A percentile compares a stretch with the other conserved stretches of the same genome.
phyloP scores from a whole-genome alignment of 306 rosid species.

The Sechiopsis laciniata region DNA sequence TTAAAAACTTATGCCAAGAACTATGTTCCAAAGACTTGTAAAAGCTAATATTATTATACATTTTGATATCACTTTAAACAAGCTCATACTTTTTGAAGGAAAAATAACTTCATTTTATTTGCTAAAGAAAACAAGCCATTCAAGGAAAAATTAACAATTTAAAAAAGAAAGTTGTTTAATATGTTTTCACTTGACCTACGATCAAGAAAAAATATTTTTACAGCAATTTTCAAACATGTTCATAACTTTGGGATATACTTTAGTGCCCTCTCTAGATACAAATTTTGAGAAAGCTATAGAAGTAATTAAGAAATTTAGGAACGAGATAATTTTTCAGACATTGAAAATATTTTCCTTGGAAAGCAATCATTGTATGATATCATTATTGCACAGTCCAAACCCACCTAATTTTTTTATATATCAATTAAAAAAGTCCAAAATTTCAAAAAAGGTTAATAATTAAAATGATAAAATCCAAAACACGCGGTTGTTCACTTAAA shows the following conservation, averaged over 20 bases:
- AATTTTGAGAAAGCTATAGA: not conserved
- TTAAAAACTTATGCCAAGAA: not conserved
- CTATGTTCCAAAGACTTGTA: not conserved
- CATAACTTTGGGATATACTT: not conserved
- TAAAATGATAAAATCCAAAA: no score
- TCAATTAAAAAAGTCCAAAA: no score
- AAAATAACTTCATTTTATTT: not conserved
- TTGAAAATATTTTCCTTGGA: not conserved
- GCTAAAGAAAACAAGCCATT: not conserved
- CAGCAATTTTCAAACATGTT: not conserved
- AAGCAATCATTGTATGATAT: constrained; percentile 14
- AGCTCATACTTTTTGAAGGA: not conserved
- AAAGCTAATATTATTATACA: not conserved
- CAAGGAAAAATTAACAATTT: not conserved
- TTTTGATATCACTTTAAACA: not conserved
- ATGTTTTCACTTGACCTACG: not conserved
- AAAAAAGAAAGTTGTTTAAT: not conserved
- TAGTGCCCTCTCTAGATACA: not conserved
- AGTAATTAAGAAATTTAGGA: not conserved
- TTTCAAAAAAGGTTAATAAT: no score
- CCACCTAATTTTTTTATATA: no score
- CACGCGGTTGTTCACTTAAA: not conserved
- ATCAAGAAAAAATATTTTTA: not conserved
- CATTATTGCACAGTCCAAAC: constrained; percentile 1
- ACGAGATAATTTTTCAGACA: not conserved